Evolutionary conservation across 1,284 basidiomycete genomes (phyloP), one percentile per base, ranked within the genome.

Genomic region (Austropuccinia psidii): DNA sequence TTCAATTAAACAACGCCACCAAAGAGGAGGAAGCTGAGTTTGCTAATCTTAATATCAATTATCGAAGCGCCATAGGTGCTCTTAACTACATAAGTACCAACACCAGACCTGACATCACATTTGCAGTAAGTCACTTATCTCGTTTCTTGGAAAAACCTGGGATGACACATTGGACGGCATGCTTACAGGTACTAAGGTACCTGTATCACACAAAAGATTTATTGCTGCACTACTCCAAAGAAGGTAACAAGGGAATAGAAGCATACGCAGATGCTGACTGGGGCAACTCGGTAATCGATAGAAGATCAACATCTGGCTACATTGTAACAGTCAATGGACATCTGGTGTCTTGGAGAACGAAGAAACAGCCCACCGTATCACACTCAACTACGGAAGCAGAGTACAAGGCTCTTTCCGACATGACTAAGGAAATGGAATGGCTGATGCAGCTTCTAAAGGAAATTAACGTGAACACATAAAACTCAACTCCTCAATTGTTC

Each of bases 331-430:
- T 17, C 5, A 24, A 29, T 4, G 21, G 6, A 43, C 19, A 61
- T 33, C 21, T 43, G 4, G 6, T 61, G 21, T 79, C 80, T 4
- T 85, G 83, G 83, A 73, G 70, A 17, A 82, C 82, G 0, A 79
- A 80, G 47, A 80, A 82, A 41, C 84, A 85, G 74, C 52, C 74
- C 1, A 79, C 79, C 0, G 78, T 82, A 4, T 77, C 82, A 1
- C 70, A 76, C 1, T 85, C 82, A 0, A 81, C 81, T 0, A 78
- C 78, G 0, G 83, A 84, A 57, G 80, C 84, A 0, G 83, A 85
- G 74, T 84, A 83, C 74, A 79, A 84, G 21, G 82, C 82, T 1
- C 76, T 80, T 31, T 75, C 78, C 84, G 87, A 87, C 81, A 84
- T 81, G 0, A 78, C 77, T 3, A 77, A 78, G 35, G 83, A 85